These are phyloP conservation scores for Phialophora chinensis DNA, from an alignment of 2,329 filamentous ascomycete genomes.

Conservation along the genomic window DNA sequence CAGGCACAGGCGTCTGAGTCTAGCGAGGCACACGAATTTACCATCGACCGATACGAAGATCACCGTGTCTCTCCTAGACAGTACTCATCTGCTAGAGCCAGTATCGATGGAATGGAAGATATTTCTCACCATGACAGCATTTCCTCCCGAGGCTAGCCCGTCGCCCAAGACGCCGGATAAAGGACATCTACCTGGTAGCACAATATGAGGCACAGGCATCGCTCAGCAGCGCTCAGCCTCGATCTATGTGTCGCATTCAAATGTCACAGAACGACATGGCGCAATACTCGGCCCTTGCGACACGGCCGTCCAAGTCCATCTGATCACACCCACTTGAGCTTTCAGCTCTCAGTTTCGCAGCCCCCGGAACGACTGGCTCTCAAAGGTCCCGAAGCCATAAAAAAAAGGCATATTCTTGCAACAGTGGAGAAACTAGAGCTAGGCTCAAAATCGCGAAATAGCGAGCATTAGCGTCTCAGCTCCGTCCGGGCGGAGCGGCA, in stretches of 20 bases:
- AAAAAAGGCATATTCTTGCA: constrained; percentile 4
- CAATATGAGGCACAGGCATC: not conserved
- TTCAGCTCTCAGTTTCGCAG: not conserved
- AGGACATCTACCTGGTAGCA: not conserved
- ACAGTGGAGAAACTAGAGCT: not conserved
- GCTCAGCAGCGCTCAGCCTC: not conserved
- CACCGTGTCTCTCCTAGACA: not conserved
- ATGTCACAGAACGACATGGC: not conserved
- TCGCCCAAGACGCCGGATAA: not conserved
- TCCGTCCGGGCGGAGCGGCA: not conserved
- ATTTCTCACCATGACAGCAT: not conserved
- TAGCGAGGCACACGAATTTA: constrained; percentile 1
- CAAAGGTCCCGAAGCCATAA: constrained; percentile 4
- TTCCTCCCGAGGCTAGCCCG: not conserved
- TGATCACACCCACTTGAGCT: not conserved
- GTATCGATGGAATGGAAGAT: not conserved
- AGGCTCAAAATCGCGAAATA: not conserved
- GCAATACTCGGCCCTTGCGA: not conserved
- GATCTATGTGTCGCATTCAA: not conserved
- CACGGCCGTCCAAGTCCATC: not conserved
- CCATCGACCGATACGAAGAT: not conserved
- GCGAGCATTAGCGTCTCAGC: constrained; percentile 10
- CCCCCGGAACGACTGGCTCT: constrained; percentile 23
- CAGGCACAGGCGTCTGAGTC: constrained; percentile 74
- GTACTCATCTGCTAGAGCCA: not conserved